Percentiles rank a stretch among this genome's conserved stretches.
Evolutionary conservation across 108 stramenopile species (phyloP).

Genomic region (Nitzschia palea): DNA sequence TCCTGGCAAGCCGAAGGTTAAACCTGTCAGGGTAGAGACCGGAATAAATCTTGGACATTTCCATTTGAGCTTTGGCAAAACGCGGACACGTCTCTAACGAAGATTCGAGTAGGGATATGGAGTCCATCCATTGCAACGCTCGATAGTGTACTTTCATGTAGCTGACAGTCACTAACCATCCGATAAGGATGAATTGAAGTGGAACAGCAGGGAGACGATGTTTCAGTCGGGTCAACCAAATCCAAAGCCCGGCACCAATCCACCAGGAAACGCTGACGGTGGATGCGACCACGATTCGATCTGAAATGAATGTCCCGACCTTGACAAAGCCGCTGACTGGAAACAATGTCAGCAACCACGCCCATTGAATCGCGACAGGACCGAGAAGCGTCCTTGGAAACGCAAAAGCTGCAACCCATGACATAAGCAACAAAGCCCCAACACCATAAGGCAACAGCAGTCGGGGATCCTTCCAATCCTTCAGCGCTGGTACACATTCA

Average conservation of each 20-base stretch:
- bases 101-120: constrained; percentile 54
- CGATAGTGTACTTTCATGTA: constrained; percentile 47
- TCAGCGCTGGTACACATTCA: constrained; percentile 66
- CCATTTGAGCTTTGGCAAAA: constrained; percentile 80
- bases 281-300: constrained; percentile 78
- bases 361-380: constrained; percentile 47
- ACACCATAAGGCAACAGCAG: constrained; percentile 25
- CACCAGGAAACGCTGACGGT: constrained; percentile 63
- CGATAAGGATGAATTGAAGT: constrained; percentile 15
- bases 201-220: constrained; percentile 12
- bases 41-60: constrained; percentile 77
- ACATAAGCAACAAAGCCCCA: constrained; percentile 20
- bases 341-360: constrained; percentile 78
- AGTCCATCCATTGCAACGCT: constrained; percentile 81
- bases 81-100: constrained; percentile 66
- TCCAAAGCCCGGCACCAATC: constrained; percentile 33
- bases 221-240: constrained; percentile 5
- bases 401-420: constrained; percentile 22
- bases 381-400: constrained; percentile 33
- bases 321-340: constrained; percentile 78
- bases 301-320: constrained; percentile 84
- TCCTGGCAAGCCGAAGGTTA: constrained; percentile 52
- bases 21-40: constrained; percentile 64
- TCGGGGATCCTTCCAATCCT: constrained; percentile 52
- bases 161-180: constrained; percentile 7